Conservation (phyloP, 2,329 filamentous ascomycete species). For the Pyrenophora graminea region DNA sequence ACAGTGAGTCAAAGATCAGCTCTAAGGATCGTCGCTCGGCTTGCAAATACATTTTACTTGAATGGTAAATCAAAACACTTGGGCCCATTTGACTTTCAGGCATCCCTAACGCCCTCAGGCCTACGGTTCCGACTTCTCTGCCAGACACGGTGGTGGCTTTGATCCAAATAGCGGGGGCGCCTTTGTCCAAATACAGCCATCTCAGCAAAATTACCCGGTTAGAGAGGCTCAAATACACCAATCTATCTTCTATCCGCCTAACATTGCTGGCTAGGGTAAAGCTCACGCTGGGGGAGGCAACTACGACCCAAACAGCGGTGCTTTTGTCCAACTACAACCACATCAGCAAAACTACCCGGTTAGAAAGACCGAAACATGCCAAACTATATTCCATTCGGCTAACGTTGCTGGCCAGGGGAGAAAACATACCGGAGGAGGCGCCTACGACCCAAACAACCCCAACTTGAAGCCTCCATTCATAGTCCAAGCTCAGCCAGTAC, state of each 20-base stretch:
- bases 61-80: constrained; percentile 17
- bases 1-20: not conserved
- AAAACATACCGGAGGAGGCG: constrained; percentile 22
- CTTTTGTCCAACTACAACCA: constrained; percentile 12
- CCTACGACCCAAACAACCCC: constrained; percentile 19
- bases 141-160: constrained; percentile 29
- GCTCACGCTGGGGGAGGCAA: constrained; percentile 22
- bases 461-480: constrained; percentile 7
- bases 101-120: constrained; percentile 20
- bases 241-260: not conserved
- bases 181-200: constrained; percentile 11
- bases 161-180: constrained; percentile 19
- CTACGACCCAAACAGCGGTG: constrained; percentile 19
- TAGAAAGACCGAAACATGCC: not conserved
- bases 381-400: not conserved
- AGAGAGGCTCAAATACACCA: not conserved
- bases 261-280: not conserved
- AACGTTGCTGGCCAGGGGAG: not conserved
- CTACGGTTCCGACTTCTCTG: constrained; percentile 15
- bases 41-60: not conserved
- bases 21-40: not conserved
- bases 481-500: constrained; percentile 13
- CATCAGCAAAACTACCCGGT: constrained; percentile 15
- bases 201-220: constrained; percentile 14
- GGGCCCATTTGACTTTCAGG: not conserved